phyloP scores from a whole-genome alignment of 345 rosid genomes.

The Pistacia vera region DNA sequence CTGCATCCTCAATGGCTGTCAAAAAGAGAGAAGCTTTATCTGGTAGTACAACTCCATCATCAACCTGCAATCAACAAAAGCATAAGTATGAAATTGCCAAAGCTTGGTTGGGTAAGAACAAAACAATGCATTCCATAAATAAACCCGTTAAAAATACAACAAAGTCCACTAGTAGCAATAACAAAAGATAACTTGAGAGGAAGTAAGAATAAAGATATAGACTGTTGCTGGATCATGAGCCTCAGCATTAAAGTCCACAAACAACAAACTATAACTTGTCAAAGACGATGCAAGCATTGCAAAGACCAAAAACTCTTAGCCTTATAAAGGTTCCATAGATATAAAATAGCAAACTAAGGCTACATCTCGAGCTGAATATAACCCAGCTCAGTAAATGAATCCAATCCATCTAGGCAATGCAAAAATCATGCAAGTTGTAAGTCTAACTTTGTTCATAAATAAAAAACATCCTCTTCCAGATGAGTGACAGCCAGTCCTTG shows the following conservation, averaged over 20 bases:
- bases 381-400: neutral
- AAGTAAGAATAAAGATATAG: neutral
- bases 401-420: neutral
- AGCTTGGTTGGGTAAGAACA: neutral
- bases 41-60: slow-evolving; percentile 82
- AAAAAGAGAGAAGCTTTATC: slow-evolving; percentile 88
- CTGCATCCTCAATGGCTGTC: slow-evolving; percentile 97
- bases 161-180: neutral
- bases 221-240: too few species aligned
- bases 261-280: too few species aligned
- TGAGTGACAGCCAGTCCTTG: too few species aligned
- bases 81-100: neutral
- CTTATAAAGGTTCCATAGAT: neutral
- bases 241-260: too few species aligned
- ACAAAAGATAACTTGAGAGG: neutral
- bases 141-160: neutral
- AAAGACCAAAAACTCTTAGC: neutral
- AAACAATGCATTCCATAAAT: neutral
- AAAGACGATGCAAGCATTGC: neutral
- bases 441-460: neutral
- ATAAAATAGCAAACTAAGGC: neutral
- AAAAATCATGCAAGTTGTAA: neutral
- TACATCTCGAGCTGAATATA: neutral
- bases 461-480: too few species aligned
- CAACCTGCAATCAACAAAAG: slow-evolving; percentile 46